Evolutionary conservation across 495 filamentous ascomycete species (phyloP), one percentile per base, ranked within the genome.

Genomic region (Neurospora terricola): DNA sequence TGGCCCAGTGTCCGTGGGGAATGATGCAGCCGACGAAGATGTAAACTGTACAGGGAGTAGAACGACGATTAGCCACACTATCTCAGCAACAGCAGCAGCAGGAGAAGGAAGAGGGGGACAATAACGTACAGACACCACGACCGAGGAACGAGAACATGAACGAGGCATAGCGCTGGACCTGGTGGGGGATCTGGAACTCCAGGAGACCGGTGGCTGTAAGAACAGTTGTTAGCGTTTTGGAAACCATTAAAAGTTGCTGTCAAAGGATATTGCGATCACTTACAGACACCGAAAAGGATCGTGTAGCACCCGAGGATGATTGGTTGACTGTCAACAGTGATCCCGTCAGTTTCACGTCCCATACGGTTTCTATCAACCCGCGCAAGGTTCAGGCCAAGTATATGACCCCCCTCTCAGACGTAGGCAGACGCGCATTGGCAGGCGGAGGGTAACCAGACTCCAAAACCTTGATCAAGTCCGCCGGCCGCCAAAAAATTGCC

Each of bases 141-240:
- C 96, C 96, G 76, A 98, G 80, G 88, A 99, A 98, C 66, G 91
- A 94, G 87, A 98, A 98, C 79, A 98, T 90, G 89, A 99, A 99
- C 34, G 92, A 94, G 21, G 94, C 96, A 87, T 98, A 98, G 80
- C 92, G 90, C 73, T 93, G 91, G 43, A 97, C 86, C 80, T 97
- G 94, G 40, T 94, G 93, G 5, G 96, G 96, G 76, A 97, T 94
- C 83, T 97, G 94, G 83, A 97, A 96, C 83, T 99, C 96, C 76
- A 93, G 88, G 36, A 92, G 82, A 12, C 82, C 86, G 72, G 88
- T 90, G 21, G 83, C 90, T 92, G 73, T 68, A 12, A 48, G 23
- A 68, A 74, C 72, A 68, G 73, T 34, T 12, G 42, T 5, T 21
- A 68, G 43, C 71, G 43, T 68, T 72, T 34, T 12, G 37, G n/a